phyloP scores from a whole-genome alignment of 2,329 filamentous ascomycete species.

The Xylaria sp. region DNA sequence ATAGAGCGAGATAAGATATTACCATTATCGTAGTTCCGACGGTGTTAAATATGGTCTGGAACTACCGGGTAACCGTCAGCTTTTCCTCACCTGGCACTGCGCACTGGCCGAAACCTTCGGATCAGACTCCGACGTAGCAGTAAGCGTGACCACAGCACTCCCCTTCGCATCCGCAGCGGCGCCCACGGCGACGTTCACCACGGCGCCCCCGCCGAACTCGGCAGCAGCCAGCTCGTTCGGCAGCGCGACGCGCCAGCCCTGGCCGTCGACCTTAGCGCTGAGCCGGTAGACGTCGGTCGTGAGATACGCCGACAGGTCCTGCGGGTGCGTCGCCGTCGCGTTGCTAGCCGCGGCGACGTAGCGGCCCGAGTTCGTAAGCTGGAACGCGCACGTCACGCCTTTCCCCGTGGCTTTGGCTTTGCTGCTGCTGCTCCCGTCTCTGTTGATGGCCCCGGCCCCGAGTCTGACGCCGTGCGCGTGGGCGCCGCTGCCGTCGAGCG shows the following conservation, averaged over 20 bases:
- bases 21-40: not conserved
- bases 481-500: constrained; percentile 53
- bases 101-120: constrained; percentile 26
- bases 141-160: constrained; percentile 56
- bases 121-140: constrained; percentile 60
- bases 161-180: constrained; percentile 49
- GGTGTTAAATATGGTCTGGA: constrained; percentile 10
- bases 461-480: constrained; percentile 54
- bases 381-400: constrained; percentile 59
- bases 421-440: constrained; percentile 31
- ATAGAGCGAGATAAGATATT: not conserved
- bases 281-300: constrained; percentile 61
- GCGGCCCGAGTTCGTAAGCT: constrained; percentile 59
- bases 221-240: constrained; percentile 56
- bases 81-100: constrained; percentile 33
- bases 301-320: constrained; percentile 55
- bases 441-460: constrained; percentile 50
- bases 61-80: not conserved
- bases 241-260: constrained; percentile 60
- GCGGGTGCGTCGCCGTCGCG: constrained; percentile 43
- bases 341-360: constrained; percentile 46
- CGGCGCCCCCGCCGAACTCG: constrained; percentile 54
- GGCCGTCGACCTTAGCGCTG: constrained; percentile 55
- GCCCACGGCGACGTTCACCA: constrained; percentile 57
- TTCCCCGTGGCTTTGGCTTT: constrained; percentile 48